Conservation (phyloP, 2,329 filamentous ascomycete genomes). For the Cladosporium sp. region DNA sequence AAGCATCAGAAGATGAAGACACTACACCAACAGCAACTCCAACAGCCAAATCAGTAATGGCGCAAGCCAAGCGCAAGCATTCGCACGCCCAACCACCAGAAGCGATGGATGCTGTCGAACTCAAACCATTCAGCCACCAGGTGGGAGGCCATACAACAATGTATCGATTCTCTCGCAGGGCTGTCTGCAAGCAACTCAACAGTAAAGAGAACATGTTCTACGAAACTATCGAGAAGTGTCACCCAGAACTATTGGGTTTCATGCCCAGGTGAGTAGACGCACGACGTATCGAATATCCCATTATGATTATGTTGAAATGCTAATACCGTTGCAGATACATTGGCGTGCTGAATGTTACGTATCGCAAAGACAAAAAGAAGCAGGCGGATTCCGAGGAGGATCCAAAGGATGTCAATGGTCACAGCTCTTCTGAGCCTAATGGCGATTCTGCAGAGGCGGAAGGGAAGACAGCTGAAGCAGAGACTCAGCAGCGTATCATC, state of each 20-base stretch:
- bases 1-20: slow-evolving; percentile 56
- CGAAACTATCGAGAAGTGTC: slow-evolving; percentile 87
- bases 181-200: slow-evolving; percentile 97
- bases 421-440: neutral
- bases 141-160: slow-evolving; percentile 95
- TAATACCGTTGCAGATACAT: slow-evolving; percentile 68
- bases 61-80: slow-evolving; percentile 39
- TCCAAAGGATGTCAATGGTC: neutral
- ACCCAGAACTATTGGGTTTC: slow-evolving; percentile 86
- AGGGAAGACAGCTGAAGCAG: slow-evolving; percentile 25
- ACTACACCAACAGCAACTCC: slow-evolving; percentile 50
- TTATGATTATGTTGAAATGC: neutral
- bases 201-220: slow-evolving; percentile 99
- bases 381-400: slow-evolving; percentile 24
- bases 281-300: neutral
- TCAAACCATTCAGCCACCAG: slow-evolving; percentile 96
- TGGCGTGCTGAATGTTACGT: slow-evolving; percentile 93
- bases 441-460: slow-evolving; percentile 18
- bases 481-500: slow-evolving; percentile 52
- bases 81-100: slow-evolving; percentile 37
- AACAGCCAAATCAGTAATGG: slow-evolving; percentile 22
- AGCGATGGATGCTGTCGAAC: slow-evolving; percentile 86
- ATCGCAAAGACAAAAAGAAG: slow-evolving; percentile 73
- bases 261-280: slow-evolving; percentile 64
- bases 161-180: slow-evolving; percentile 91